Conservation (phyloP, 2,329 filamentous ascomycete genomes). For the Epichloe scottii region DNA sequence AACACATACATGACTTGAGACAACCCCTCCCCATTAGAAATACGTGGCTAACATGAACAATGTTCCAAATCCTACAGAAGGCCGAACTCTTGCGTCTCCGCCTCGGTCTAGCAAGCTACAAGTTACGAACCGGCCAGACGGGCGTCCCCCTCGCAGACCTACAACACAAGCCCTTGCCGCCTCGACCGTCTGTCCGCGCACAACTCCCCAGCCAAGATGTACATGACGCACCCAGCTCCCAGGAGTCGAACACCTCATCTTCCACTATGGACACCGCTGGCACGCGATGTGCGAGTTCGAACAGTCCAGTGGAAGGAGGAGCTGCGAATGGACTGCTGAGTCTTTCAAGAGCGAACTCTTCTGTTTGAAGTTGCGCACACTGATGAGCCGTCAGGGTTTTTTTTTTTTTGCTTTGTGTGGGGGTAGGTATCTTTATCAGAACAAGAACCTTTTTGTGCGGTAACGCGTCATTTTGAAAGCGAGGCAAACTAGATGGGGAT, state of each 20-base stretch:
- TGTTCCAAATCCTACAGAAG: conserved; percentile 27
- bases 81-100: conserved; percentile 55
- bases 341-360: not conserved
- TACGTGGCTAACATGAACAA: not conserved
- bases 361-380: not conserved
- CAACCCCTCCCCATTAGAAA: not conserved
- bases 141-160: conserved; percentile 51
- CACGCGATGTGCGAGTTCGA: not conserved
- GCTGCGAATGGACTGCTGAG: not conserved
- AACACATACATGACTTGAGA: too few species aligned
- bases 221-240: not conserved
- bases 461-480: not conserved
- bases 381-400: too few species aligned
- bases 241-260: not conserved
- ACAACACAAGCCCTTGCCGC: conserved; percentile 24
- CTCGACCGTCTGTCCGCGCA: conserved; percentile 13
- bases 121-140: conserved; percentile 61
- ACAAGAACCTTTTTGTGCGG: not conserved
- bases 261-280: not conserved
- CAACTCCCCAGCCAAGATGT: conserved; percentile 10
- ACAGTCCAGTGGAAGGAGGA: not conserved
- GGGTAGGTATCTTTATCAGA: not conserved
- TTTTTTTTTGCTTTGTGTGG: not conserved
- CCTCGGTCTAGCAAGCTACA: conserved; percentile 62
- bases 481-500: not conserved